Evolutionary conservation across 345 rosid species (phyloP).

Genomic region (Conringia planisiliqua): DNA sequence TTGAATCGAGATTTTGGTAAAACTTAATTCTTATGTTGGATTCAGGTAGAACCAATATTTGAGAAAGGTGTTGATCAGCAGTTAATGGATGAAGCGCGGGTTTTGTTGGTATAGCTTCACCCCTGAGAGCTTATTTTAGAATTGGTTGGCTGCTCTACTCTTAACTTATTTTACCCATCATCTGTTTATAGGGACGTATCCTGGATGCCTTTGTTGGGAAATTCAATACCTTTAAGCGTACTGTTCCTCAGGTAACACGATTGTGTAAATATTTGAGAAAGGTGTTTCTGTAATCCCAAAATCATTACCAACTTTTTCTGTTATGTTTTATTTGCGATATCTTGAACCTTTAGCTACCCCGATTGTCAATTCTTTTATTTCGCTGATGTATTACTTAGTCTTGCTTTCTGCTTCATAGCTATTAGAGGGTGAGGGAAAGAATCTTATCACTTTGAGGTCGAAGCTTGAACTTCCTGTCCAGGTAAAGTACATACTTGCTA

Average conservation of each 20-base stretch:
- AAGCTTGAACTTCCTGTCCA: slow-evolving; percentile 99
- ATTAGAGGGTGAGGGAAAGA: slow-evolving; percentile 86
- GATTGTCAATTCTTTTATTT: slow-evolving; percentile 8
- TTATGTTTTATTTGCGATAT: slow-evolving; percentile 3
- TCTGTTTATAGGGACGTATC: slow-evolving; percentile 65
- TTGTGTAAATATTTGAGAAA: too few species aligned
- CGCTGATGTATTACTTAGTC: slow-evolving; percentile 22
- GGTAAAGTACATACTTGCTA: slow-evolving; percentile 45
- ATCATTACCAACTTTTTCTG: not conserved
- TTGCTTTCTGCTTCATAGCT: slow-evolving; percentile 43
- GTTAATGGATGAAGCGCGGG: slow-evolving; percentile 91
- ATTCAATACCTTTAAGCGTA: slow-evolving; percentile 89
- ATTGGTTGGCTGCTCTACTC: slow-evolving; percentile 4
- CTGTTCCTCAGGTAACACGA: slow-evolving; percentile 81
- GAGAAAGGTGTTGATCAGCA: slow-evolving; percentile 92
- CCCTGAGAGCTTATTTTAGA: slow-evolving; percentile 8
- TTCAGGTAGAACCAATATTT: slow-evolving; percentile 94
- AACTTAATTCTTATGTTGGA: slow-evolving; percentile 23
- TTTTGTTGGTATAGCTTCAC: slow-evolving; percentile 61
- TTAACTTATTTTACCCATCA: slow-evolving; percentile 8
- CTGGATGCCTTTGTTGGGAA: slow-evolving; percentile 99
- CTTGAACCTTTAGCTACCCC: slow-evolving; percentile 1
- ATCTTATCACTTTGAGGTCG: slow-evolving; percentile 73
- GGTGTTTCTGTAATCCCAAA: too few species aligned
- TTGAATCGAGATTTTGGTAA: slow-evolving; percentile 1